A percentile compares a stretch with the other conserved stretches of the same genome.
Conservation (phyloP, 345 rosid genomes). For the Salix arbutifolia region DNA sequence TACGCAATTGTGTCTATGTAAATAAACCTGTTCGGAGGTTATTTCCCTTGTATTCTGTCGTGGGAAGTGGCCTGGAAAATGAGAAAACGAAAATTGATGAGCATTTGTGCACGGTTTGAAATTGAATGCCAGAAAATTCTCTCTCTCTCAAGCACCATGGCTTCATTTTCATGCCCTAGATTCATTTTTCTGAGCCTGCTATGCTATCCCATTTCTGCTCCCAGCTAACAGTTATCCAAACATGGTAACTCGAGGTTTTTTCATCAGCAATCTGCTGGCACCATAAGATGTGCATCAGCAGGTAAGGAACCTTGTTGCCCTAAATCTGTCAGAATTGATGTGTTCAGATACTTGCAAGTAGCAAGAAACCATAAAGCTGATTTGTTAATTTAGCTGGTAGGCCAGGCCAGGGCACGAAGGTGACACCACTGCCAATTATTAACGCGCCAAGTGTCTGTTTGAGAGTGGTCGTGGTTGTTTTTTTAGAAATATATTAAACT, state of each 20-base stretch:
- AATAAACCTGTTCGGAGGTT: conserved; percentile 3
- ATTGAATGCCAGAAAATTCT: background rate
- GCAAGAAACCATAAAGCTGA: too few relatives aligned
- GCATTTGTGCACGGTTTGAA: background rate
- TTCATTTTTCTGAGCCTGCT: background rate
- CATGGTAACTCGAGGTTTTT: background rate
- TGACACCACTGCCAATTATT: background rate
- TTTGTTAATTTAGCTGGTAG: background rate
- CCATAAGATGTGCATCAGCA: background rate
- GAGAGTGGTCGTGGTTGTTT: fast-evolving
- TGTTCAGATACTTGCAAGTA: background rate
- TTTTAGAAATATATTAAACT: too few relatives aligned
- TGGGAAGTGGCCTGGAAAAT: background rate
- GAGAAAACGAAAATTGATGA: background rate
- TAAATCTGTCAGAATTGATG: background rate
- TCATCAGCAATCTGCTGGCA: background rate
- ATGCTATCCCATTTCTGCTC: background rate
- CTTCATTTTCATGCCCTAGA: background rate
- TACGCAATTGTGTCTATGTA: conserved; percentile 7
- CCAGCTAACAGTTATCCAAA: background rate
- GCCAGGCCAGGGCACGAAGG: background rate
- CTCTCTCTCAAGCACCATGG: background rate
- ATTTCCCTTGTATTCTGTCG: background rate
- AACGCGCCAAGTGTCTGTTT: background rate
- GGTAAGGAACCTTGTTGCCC: background rate